Percentiles rank a stretch among this genome's conserved stretches.
Evolutionary conservation across 108 stramenopile species (phyloP).

Genomic region (Cyclotella atomus): DNA sequence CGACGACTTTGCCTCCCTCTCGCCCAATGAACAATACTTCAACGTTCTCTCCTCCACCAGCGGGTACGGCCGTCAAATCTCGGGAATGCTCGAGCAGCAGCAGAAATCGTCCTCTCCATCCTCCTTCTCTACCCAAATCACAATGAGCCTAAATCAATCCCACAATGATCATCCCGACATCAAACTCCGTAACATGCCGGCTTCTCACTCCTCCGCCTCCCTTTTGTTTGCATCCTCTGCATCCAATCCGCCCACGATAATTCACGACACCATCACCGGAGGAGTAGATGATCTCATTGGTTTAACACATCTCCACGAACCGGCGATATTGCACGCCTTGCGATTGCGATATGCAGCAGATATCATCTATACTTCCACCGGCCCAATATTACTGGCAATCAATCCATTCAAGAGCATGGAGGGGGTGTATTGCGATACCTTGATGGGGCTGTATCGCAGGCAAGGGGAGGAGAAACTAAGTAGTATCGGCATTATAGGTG

Average conservation of each 20-base stretch:
- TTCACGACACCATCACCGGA: constrained; percentile 37
- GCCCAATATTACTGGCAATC: constrained; percentile 61
- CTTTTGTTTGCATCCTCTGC: not conserved
- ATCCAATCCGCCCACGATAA: constrained; percentile 23
- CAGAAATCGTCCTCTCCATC: not conserved
- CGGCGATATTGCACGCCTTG: constrained; percentile 60
- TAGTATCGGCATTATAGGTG: not conserved
- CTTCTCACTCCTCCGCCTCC: constrained; percentile 13
- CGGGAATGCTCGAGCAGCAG: constrained; percentile 2
- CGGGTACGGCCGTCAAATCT: constrained; percentile 28
- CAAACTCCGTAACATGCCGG: constrained; percentile 43
- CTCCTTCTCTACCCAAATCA: not conserved
- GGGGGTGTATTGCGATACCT: constrained; percentile 35
- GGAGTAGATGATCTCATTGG: constrained; percentile 60
- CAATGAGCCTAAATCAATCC: not conserved
- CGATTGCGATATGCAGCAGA: constrained; percentile 53
- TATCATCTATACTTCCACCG: constrained; percentile 62
- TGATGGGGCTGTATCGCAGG: constrained; percentile 47
- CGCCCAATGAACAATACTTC: not conserved
- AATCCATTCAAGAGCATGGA: constrained; percentile 63
- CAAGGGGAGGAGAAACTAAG: constrained; percentile 33
- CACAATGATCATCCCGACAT: constrained; percentile 55
- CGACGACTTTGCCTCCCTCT: constrained; percentile 37
- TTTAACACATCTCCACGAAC: constrained; percentile 57
- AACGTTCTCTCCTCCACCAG: constrained; percentile 4